Base-by-base conservation (phyloP, 176 grass and related monocot species). In the Juncus effusus region DNA sequence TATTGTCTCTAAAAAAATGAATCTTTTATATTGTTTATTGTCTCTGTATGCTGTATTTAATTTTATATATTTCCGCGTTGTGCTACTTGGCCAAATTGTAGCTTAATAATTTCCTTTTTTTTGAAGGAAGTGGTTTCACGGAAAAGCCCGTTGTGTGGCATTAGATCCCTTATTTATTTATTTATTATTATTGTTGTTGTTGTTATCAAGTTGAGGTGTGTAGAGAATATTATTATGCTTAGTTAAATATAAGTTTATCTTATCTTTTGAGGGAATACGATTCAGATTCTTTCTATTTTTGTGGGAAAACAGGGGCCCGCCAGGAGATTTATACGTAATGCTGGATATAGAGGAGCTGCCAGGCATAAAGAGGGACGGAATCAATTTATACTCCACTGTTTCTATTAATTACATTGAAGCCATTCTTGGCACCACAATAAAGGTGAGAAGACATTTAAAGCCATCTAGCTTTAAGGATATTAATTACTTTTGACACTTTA, bases 301-400 rank as follows among this genome's bases (percentile, higher is more conserved):
- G 37, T 74, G 47, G 62, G 13, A 42, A 74, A 82, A 61, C 67
- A 97, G 94, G 79, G 94, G 85, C 7, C 85, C 88, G 67, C 85
- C 94, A 66, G 94, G 94, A 72, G 94, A 97, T 92, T 79, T 97
- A 63, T 97, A 82, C 80, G 94, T 97, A 65, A 91, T 73, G 64
- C 88, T 97, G 73, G 94, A 97, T 88, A 76, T 97, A 74, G 88
- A 97, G 78, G 94, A 92, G 59, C 79, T 90, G 72, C 79, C 94
- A 51, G 94, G 92, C 76, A 92, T 97, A 72, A 82, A 70, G 79
- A 92, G 93, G 73, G 94, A 97, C 77, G 94, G 94, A 63, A 86
- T 97, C 77, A 91, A 97, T 64, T 83, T 97, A 65, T 84, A 82
- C 79, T 97, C 94, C 52, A 84, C 60, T 62, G 60, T 97, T 51